phyloP scores from a whole-genome alignment of 352 stramenopile species.

The Chrysophaeum taylorii region DNA sequence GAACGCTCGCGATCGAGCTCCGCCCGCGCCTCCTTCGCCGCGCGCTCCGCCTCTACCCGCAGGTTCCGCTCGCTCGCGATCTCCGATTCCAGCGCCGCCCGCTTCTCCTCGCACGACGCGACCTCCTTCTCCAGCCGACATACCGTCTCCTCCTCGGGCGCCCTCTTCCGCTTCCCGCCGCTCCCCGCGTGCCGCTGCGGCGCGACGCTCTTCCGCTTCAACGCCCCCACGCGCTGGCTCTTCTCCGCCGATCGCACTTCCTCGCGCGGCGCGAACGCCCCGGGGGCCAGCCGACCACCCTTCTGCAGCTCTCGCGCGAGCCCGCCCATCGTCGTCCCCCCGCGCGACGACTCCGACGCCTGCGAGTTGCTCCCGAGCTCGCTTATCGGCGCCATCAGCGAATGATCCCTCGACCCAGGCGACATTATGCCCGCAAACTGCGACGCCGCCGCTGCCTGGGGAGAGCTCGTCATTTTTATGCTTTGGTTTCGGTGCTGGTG shows the following conservation, averaged over 20 bases:
- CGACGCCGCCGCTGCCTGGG: too few relatives aligned
- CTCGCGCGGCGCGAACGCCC: not conserved
- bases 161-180: not conserved
- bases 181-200: not conserved
- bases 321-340: not conserved
- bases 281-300: not conserved
- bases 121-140: not conserved
- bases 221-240: not conserved
- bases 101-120: too few relatives aligned
- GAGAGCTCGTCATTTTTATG: too few relatives aligned
- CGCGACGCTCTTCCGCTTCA: not conserved
- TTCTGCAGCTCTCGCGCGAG: not conserved
- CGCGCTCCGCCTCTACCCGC: not conserved
- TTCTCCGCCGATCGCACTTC: not conserved
- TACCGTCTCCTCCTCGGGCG: not conserved
- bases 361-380: not conserved
- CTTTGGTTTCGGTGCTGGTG: too few relatives aligned
- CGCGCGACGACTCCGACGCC: too few relatives aligned
- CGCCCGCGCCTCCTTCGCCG: not conserved
- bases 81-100: too few relatives aligned
- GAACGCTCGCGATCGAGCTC: too few relatives aligned
- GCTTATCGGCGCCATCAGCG: not conserved
- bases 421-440: too few relatives aligned
- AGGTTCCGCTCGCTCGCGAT: too few relatives aligned
- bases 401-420: too few relatives aligned